Evolutionary conservation across 2,329 filamentous ascomycete species (phyloP), one percentile per base, ranked within the genome.

Genomic region (Fusarium algeriense): DNA sequence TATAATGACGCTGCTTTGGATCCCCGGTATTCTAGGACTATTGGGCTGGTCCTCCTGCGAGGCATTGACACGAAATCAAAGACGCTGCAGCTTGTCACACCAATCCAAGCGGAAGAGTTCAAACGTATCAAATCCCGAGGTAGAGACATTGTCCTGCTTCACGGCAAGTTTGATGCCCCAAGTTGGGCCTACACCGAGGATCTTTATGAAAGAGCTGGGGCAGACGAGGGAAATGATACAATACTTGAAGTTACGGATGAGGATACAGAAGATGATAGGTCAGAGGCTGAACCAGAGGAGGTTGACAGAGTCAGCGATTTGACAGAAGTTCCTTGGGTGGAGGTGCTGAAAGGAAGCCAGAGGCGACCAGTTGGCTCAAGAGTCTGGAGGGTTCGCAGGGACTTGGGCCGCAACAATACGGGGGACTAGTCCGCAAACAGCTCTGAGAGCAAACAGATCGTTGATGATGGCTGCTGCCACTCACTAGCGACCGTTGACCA

Each of bases 141-240:
- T 0, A 81, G 84, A 35, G 81, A 84, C 19, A 81, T 93, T 19
- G 86, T 93, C 6, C 83, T 94, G 6, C 86, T 93, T 2, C 87
- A 90, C 58, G 92, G 92, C 5, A 90, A 88, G 71, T 88, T 92
- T 60, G 92, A 93, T 74, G 81, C 87, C 3, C 90, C 91, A 0
- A 89, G 85, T 6, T 93, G 91, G 91, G 89, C 90, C 3, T 92
- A 92, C 67, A 88, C 88, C 0, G 91, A 93, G 76, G 88, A 91
- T 38, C 71, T 90, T 19, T 86, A 89, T 69, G 73, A 79, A 35
- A 78, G 77, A 69, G 78, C 80, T 17, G 76, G 64, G 2, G 62
- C 70, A 38, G 76, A 79, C 10, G 81, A 82, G 11, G 75, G 71
- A 13, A 74, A 67, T 13, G 75, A 75, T 44, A 70, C 66, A 28